Percentiles rank a stretch among this genome's conserved stretches.
Evolutionary conservation across 108 stramenopile species (phyloP).

Genomic region (Discostella pseudostelligera): DNA sequence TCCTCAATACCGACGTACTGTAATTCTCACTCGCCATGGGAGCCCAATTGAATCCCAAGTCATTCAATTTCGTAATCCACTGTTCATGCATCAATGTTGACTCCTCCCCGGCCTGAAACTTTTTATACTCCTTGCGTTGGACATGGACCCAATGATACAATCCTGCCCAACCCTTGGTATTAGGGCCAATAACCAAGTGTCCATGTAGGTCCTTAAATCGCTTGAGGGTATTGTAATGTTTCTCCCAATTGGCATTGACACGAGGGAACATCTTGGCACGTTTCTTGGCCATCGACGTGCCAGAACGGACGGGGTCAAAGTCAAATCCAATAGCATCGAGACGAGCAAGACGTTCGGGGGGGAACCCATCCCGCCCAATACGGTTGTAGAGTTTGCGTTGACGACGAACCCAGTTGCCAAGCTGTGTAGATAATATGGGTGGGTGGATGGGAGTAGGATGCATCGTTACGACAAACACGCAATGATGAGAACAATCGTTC

Average conservation of each 20-base stretch:
- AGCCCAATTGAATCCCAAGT: slow-evolving; percentile 27
- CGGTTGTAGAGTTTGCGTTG: slow-evolving; percentile 28
- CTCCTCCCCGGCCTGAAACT: slow-evolving; percentile 12
- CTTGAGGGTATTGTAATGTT: slow-evolving; percentile 4
- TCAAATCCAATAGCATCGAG: slow-evolving; percentile 31
- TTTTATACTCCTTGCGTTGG: slow-evolving; percentile 40
- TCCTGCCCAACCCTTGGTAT: slow-evolving; percentile 2
- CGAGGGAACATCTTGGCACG: slow-evolving; percentile 1
- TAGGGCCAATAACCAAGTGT: slow-evolving; percentile 19
- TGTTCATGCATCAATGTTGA: slow-evolving; percentile 14
- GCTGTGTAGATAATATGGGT: neutral
- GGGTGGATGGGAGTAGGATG: neutral
- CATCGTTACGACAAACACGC: neutral
- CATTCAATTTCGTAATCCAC: slow-evolving; percentile 24
- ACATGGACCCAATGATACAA: slow-evolving; percentile 36
- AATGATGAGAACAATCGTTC: neutral
- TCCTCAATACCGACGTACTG: slow-evolving; percentile 7
- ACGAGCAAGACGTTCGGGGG: slow-evolving; percentile 7
- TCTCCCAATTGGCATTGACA: slow-evolving; percentile 18
- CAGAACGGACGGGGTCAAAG: slow-evolving; percentile 19
- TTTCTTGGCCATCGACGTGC: slow-evolving; percentile 8
- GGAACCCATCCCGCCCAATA: slow-evolving; percentile 21
- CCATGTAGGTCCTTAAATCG: slow-evolving; percentile 15
- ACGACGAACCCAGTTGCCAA: slow-evolving; percentile 34
- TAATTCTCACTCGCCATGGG: slow-evolving; percentile 22